Evolutionary conservation across 371 early-diverging fungal genomes (phyloP).

Genomic region (Mortierella sp.): DNA sequence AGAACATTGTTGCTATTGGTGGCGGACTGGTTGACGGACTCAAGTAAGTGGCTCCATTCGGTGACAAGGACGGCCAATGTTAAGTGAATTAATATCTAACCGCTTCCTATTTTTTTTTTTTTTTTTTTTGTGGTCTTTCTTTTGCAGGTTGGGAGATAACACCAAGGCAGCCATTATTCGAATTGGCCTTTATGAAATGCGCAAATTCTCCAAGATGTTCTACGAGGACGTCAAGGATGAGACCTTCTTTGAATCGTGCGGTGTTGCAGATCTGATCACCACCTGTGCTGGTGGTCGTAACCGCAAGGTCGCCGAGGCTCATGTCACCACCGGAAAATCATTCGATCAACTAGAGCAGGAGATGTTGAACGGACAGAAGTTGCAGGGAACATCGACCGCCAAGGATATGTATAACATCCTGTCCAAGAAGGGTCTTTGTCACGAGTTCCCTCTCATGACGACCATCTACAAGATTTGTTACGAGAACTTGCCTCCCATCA

Average conservation of each 20-base stretch:
- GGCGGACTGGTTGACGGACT: conserved; percentile 95
- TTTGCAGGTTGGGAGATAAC: conserved; percentile 84
- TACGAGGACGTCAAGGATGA: conserved; percentile 82
- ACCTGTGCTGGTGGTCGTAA: conserved; percentile 98
- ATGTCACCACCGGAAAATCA: conserved; percentile 88
- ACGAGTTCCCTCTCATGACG: conserved; percentile 90
- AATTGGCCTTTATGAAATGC: conserved; percentile 96
- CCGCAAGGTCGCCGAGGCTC: conserved; percentile 92
- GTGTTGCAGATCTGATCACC: conserved; percentile 94
- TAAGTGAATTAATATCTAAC: not conserved
- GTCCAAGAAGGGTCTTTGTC: conserved; percentile 63
- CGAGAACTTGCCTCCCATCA: conserved; percentile 65
- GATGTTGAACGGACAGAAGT: conserved; percentile 96
- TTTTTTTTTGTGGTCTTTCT: not conserved
- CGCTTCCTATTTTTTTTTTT: not conserved
- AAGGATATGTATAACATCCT: conserved; percentile 90
- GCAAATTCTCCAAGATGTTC: conserved; percentile 88
- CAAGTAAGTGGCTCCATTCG: conserved; percentile 44
- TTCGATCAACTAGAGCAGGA: conserved; percentile 92
- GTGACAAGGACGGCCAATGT: no score
- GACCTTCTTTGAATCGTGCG: conserved; percentile 97
- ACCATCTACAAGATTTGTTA: conserved; percentile 92
- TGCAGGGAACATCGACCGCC: conserved; percentile 96
- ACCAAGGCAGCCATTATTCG: conserved; percentile 98
- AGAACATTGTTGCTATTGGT: conserved; percentile 98